phyloP scores from a whole-genome alignment of 2,329 filamentous ascomycete species.

The Colletotrichum tropicicola region DNA sequence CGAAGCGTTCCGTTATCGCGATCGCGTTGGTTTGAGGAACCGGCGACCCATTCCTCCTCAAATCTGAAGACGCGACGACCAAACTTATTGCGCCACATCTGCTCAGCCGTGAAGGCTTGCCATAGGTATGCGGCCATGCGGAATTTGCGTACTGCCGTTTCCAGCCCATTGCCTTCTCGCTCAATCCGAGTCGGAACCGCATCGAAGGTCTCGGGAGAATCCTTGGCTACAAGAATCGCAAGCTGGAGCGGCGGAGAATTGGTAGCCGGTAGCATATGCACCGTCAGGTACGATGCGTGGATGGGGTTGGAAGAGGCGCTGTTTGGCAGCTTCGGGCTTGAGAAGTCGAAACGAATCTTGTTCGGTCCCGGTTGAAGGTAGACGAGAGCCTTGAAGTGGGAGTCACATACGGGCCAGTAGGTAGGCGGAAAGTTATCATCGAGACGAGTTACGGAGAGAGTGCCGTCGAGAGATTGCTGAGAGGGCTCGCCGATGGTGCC shows the following conservation, averaged over 20 bases:
- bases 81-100: slow-evolving; percentile 91
- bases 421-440: slow-evolving; percentile 87
- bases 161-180: slow-evolving; percentile 83
- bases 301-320: slow-evolving; percentile 72
- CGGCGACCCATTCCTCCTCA: slow-evolving; percentile 93
- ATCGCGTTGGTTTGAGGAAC: slow-evolving; percentile 81
- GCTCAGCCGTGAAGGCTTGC: slow-evolving; percentile 96
- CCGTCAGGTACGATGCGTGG: slow-evolving; percentile 81
- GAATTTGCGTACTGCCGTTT: slow-evolving; percentile 87
- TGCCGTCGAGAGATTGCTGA: slow-evolving; percentile 72
- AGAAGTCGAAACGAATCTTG: slow-evolving; percentile 86
- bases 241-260: slow-evolving; percentile 87
- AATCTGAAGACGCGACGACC: slow-evolving; percentile 88
- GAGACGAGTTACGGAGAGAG: slow-evolving; percentile 79
- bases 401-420: slow-evolving; percentile 87
- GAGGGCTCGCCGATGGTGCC: slow-evolving; percentile 82
- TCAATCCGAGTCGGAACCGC: slow-evolving; percentile 78
- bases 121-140: slow-evolving; percentile 95
- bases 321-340: slow-evolving; percentile 80
- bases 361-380: slow-evolving; percentile 94
- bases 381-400: slow-evolving; percentile 90
- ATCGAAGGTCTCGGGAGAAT: slow-evolving; percentile 88
- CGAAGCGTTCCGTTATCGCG: slow-evolving; percentile 77
- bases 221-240: slow-evolving; percentile 86
- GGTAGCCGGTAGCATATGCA: slow-evolving; percentile 86